Percentiles rank a stretch among this genome's conserved stretches.
phyloP scores from a whole-genome alignment of 2,329 filamentous ascomycete genomes.

The Hirsutella rhossiliensis region DNA sequence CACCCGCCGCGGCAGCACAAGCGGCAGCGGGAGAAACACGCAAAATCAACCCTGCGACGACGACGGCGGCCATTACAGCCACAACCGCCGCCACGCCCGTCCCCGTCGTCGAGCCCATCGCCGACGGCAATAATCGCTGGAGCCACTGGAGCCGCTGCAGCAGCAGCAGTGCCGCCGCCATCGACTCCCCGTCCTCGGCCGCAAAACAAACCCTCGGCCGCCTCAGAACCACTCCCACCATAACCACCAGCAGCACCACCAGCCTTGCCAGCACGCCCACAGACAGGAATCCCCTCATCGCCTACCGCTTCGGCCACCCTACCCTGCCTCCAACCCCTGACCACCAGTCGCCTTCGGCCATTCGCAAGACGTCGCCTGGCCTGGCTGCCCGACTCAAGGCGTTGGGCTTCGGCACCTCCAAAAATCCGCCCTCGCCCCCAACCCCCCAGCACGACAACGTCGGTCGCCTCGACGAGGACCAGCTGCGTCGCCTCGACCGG shows the following conservation, averaged over 20 bases:
- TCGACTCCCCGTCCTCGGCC: background rate
- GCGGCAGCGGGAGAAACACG: background rate
- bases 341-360: constrained; percentile 14
- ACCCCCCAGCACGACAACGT: constrained; percentile 32
- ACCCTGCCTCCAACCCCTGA: constrained; percentile 3
- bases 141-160: background rate
- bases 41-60: background rate
- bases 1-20: constrained; percentile 3
- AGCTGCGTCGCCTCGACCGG: constrained; percentile 57
- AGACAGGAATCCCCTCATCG: background rate
- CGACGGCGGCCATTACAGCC: background rate
- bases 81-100: background rate
- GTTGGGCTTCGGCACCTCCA: constrained; percentile 42
- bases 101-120: background rate
- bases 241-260: background rate
- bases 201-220: background rate
- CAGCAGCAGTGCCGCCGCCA: background rate
- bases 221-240: background rate
- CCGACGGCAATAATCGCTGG: too few relatives aligned
- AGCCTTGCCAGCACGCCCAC: background rate
- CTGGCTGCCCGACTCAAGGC: constrained; percentile 54
- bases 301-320: background rate
- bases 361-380: constrained; percentile 50
- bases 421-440: constrained; percentile 18
- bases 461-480: constrained; percentile 58